These are phyloP conservation scores for Coccomyxa subellipsoidea DNA, from an alignment of 163 green algal species.

Conservation along the genomic window DNA sequence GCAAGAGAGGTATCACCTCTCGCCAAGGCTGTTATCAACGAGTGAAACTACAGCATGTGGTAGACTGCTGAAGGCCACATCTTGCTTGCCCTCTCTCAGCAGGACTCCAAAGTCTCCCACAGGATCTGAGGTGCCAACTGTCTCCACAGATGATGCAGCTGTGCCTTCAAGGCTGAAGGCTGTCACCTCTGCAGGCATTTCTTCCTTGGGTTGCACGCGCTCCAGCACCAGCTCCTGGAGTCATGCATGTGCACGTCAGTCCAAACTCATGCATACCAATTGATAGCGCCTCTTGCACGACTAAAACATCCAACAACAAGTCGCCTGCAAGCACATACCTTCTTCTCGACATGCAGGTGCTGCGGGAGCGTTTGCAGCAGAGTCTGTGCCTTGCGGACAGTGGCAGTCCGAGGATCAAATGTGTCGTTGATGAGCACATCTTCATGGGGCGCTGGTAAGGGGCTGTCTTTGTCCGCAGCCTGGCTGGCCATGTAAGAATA, in stretches of 20 bases:
- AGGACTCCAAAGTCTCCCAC: neutral
- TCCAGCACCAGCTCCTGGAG: neutral
- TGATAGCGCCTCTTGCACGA: neutral
- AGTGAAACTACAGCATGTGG: neutral
- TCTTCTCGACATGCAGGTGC: neutral
- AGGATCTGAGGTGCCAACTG: constrained; percentile 5
- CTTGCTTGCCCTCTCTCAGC: neutral
- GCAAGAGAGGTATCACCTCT: too few species aligned
- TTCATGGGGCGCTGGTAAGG: neutral
- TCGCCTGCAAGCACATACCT: neutral
- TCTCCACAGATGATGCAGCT: neutral
- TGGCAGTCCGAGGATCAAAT: neutral
- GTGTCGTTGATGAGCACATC: neutral
- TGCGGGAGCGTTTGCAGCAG: neutral
- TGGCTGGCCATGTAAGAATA: neutral
- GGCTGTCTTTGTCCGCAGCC: neutral
- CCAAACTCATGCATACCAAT: too few species aligned
- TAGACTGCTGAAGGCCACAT: constrained; percentile 1
- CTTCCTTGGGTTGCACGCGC: neutral
- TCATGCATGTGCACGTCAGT: neutral
- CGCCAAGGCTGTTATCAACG: constrained; percentile 1
- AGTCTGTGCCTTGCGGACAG: neutral
- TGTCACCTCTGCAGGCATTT: neutral
- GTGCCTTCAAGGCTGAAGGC: neutral
- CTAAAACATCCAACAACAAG: neutral